These are phyloP conservation scores for Physcomitrellopsis africana DNA, from an alignment of 225 moss, liverwort and hornwort species.

Conservation along the genomic window DNA sequence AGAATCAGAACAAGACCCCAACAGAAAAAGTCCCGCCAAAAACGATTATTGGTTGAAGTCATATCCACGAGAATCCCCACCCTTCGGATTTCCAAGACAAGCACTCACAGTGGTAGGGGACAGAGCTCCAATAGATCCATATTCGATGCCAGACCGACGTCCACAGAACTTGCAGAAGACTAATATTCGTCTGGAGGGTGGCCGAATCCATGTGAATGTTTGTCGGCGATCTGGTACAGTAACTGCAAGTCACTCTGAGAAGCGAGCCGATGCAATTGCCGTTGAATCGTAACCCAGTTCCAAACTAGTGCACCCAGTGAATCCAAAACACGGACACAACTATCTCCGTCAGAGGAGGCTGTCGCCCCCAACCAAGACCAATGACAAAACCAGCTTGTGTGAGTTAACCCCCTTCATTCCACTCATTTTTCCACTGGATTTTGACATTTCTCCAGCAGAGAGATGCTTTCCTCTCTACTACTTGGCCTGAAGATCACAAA, in stretches of 20 bases:
- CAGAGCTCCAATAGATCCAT: neutral
- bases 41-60: conserved; percentile 33
- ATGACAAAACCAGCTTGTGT: too few relatives aligned
- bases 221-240: conserved; percentile 51
- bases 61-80: conserved; percentile 36
- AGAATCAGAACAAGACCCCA: conserved; percentile 9
- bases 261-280: conserved; percentile 59
- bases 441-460: too few relatives aligned
- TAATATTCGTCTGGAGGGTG: conserved; percentile 85
- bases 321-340: too few relatives aligned
- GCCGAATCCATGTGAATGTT: conserved; percentile 93
- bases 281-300: conserved; percentile 47
- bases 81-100: conserved; percentile 36
- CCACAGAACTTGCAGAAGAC: conserved; percentile 70
- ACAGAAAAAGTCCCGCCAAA: conserved; percentile 17
- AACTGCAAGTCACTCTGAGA: conserved; percentile 48
- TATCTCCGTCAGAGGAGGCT: too few relatives aligned
- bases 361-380: too few relatives aligned
- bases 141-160: conserved; percentile 50
- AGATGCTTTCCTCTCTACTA: too few relatives aligned
- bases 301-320: neutral
- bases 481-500: too few relatives aligned
- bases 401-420: too few relatives aligned
- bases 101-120: conserved; percentile 33
- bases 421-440: too few relatives aligned